Evolutionary conservation across 768 basidiomycete genomes (phyloP).

Genomic region (Tubosaeta sp.): DNA sequence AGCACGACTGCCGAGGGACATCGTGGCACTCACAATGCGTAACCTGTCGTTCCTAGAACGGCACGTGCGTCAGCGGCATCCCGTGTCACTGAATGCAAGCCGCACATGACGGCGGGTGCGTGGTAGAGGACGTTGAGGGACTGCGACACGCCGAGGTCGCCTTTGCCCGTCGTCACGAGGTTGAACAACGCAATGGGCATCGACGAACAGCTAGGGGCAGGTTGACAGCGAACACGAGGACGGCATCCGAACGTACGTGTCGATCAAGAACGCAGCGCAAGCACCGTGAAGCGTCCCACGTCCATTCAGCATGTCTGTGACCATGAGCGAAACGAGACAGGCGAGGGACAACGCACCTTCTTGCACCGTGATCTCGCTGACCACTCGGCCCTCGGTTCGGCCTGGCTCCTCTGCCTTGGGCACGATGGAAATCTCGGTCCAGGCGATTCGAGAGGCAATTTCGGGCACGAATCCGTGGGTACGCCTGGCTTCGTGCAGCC

Average conservation of each 20-base stretch:
- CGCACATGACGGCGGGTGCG: constrained; percentile 48
- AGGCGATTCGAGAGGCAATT: constrained; percentile 23
- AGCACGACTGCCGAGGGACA: constrained; percentile 45
- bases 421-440: constrained; percentile 41
- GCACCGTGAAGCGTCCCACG: constrained; percentile 49
- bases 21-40: constrained; percentile 49
- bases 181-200: constrained; percentile 38
- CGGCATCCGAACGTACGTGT: constrained; percentile 36
- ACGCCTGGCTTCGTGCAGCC: constrained; percentile 5
- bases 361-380: constrained; percentile 39
- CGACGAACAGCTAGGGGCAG: constrained; percentile 43
- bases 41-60: constrained; percentile 43
- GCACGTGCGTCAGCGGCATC: not conserved
- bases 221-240: not conserved
- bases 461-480: constrained; percentile 20
- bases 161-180: constrained; percentile 26
- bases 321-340: not conserved
- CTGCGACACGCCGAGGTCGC: constrained; percentile 42
- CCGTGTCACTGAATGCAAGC: not conserved
- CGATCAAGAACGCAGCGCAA: constrained; percentile 51
- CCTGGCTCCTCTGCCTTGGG: constrained; percentile 42
- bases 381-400: constrained; percentile 42
- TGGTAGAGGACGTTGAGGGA: constrained; percentile 52
- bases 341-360: constrained; percentile 31
- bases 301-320: constrained; percentile 53